Evolutionary conservation across 805 yeast species (phyloP).

Genomic region (Cyberlindnera xishuangbannaensis): DNA sequence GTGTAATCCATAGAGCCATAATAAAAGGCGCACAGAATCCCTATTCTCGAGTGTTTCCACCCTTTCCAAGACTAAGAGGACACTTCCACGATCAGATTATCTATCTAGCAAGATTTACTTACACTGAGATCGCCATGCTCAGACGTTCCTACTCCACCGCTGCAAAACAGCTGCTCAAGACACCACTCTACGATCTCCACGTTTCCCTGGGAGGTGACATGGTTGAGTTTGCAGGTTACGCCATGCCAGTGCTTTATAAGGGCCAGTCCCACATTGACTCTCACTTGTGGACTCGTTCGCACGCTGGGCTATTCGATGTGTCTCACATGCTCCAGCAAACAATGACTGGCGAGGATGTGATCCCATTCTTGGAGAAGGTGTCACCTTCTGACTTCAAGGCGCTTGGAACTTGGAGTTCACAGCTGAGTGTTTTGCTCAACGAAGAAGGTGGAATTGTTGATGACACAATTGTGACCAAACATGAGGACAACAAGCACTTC

Average conservation of each 20-base stretch:
- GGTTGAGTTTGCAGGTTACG: constrained; percentile 95
- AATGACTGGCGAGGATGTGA: constrained; percentile 62
- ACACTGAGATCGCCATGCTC: too few species aligned
- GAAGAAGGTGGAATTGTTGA: constrained; percentile 85
- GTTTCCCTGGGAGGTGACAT: constrained; percentile 75
- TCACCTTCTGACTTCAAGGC: constrained; percentile 82
- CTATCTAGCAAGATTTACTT: too few species aligned
- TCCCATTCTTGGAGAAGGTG: constrained; percentile 63
- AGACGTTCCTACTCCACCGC: constrained; percentile 25
- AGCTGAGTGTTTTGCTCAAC: constrained; percentile 72
- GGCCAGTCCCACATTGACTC: constrained; percentile 88
- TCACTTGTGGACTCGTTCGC: constrained; percentile 86
- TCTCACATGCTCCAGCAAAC: constrained; percentile 96
- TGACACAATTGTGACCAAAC: constrained; percentile 86
- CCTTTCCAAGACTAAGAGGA: too few species aligned
- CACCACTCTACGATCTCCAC: constrained; percentile 82
- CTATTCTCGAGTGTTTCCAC: too few species aligned
- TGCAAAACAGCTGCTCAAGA: constrained; percentile 31
- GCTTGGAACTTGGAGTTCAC: constrained; percentile 54
- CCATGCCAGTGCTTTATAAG: constrained; percentile 88
- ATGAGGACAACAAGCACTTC: constrained; percentile 51
- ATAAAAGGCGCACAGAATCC: too few species aligned
- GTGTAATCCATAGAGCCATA: too few species aligned
- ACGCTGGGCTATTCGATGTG: constrained; percentile 92
- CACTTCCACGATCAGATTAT: too few species aligned